phyloP scores from a whole-genome alignment of 148 eudicot genomes.

The Camellia lanceoleosa region DNA sequence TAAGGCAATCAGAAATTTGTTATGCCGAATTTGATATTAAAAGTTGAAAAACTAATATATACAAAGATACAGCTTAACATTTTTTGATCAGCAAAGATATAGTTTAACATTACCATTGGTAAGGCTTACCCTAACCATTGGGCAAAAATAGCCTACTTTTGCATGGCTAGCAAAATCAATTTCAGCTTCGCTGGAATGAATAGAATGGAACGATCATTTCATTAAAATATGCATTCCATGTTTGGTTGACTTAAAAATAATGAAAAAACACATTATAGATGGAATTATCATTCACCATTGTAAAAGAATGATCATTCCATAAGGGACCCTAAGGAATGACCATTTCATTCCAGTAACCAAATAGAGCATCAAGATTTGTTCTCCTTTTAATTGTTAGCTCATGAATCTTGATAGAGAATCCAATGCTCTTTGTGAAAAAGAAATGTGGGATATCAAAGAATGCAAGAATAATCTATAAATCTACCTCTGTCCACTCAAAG shows the following conservation, averaged over 20 bases:
- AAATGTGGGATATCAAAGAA: neutral
- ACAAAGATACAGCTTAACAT: neutral
- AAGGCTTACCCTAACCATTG: neutral
- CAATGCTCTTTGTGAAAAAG: neutral
- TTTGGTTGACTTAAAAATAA: too few relatives aligned
- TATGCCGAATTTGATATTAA: neutral
- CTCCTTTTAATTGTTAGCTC: neutral
- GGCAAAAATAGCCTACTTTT: neutral
- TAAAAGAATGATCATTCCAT: too few relatives aligned
- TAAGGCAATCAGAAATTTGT: neutral
- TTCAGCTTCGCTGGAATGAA: too few relatives aligned
- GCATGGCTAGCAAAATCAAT: neutral
- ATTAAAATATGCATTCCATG: too few relatives aligned
- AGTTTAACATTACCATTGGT: neutral
- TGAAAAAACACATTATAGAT: too few relatives aligned
- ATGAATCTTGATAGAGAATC: neutral
- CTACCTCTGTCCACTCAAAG: neutral
- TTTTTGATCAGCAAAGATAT: too few relatives aligned
- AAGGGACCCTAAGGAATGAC: too few relatives aligned
- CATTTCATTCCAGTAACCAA: neutral
- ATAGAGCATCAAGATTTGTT: neutral
- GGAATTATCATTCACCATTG: too few relatives aligned
- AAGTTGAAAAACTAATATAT: neutral
- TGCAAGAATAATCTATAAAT: neutral
- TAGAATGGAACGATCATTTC: too few relatives aligned